These are phyloP conservation scores for Fusarium poae DNA, from an alignment of 2,329 filamentous ascomycete species.

Conservation along the genomic window DNA sequence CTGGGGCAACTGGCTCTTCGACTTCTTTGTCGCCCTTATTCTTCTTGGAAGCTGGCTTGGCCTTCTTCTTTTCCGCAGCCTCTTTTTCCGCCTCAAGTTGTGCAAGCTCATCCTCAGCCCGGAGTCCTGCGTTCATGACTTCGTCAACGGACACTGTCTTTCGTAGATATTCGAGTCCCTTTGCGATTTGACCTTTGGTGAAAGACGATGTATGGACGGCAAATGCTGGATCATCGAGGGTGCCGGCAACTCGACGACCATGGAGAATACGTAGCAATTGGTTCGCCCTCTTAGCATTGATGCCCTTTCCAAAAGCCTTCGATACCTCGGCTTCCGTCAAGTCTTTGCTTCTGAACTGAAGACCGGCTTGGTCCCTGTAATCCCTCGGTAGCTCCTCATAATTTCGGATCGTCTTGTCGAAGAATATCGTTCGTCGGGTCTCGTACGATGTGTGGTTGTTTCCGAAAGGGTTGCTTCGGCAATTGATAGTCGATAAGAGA, in stretches of 20 bases:
- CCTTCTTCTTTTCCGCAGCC: constrained; percentile 40
- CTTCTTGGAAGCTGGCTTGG: constrained; percentile 38
- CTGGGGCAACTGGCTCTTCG: constrained; percentile 25
- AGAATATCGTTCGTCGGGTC: constrained; percentile 53
- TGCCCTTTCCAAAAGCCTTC: constrained; percentile 63
- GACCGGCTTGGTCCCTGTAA: constrained; percentile 68
- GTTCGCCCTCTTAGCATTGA: constrained; percentile 63
- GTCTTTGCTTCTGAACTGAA: constrained; percentile 65
- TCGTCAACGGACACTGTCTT: constrained; percentile 69
- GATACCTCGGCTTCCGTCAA: constrained; percentile 62
- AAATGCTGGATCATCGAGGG: constrained; percentile 69
- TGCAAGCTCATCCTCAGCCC: constrained; percentile 73
- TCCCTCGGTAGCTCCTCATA: constrained; percentile 70
- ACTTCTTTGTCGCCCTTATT: constrained; percentile 41
- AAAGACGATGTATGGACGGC: constrained; percentile 62
- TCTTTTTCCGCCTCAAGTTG: constrained; percentile 61
- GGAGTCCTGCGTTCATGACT: constrained; percentile 69
- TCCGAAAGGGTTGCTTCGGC: constrained; percentile 26
- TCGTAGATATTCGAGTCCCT: constrained; percentile 68
- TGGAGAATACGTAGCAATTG: constrained; percentile 69
- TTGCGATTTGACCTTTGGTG: constrained; percentile 57
- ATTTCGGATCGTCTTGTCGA: constrained; percentile 59
- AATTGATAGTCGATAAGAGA: constrained; percentile 19
- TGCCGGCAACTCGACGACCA: constrained; percentile 73
- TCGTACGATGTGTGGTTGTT: constrained; percentile 36